Base-by-base conservation (phyloP, 2,329 filamentous ascomycete species). In the Colletotrichum musicola region DNA sequence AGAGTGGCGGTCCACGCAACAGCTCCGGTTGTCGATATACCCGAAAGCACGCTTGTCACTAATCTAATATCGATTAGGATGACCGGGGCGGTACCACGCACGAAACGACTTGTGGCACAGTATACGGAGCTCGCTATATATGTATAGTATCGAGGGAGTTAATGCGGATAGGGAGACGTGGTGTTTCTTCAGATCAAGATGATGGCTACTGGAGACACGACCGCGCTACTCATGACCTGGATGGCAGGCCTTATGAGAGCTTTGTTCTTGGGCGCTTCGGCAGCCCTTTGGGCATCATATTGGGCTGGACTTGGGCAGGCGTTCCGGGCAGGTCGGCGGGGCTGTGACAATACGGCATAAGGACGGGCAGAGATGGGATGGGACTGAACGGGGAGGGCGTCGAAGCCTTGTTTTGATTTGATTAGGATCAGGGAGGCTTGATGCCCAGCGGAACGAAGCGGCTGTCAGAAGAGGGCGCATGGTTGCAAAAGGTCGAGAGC, bases 111-210 rank as follows among this genome's bases (percentile, higher is more conserved):
- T 69, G 51, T 58, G 56, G 67, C 67, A 59, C 53, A 68, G 57
- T 68, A 58, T 58, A 68, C 42, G 63, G 57, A 47, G 18, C 64
- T 62, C 55, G 66, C 64, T 62, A 68, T 68, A 62, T 68, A 68
- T 69, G 67, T 69, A 69, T 25, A 69, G 57, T 69, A 68, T 68
- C 27, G 57, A 51, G 54, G 67, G 62, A 69, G 67, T 66, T 69
- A 69, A 68, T 69, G 63, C 57, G 57, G 25, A 55, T 53, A 57
- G 38, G 62, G 62, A 27, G 55, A 50, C 40, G 65, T 64, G 44
- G 55, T 60, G 65, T 44, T 68, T 49, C 27, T 55, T 14, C 55
- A 20, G 25, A 50, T 14, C 55, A 20, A 6, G 62, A 62, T 42
- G 55, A 47, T 55, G 55, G 64, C 50, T 55, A 55, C 14, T 62